phyloP scores from a whole-genome alignment of 2,329 filamentous ascomycete genomes.

The Keithomyces neogunnii region DNA sequence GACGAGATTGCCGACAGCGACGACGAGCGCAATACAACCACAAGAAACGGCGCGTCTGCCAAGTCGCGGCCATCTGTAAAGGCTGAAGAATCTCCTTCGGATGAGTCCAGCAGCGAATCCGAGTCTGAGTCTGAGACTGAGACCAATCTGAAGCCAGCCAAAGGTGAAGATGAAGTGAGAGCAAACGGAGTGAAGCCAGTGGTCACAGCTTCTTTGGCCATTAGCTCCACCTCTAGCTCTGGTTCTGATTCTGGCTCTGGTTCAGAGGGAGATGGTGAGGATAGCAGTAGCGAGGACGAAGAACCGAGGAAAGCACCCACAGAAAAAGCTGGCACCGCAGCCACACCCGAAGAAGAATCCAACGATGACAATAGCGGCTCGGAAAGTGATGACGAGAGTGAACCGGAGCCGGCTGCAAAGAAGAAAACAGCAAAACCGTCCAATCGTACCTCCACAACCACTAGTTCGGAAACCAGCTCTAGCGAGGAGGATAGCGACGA shows the following conservation, averaged over 20 bases:
- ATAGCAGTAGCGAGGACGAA: slow-evolving; percentile 9
- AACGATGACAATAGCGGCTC: slow-evolving; percentile 21
- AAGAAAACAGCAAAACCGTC: slow-evolving; percentile 9
- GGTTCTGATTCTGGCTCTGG: slow-evolving; percentile 17
- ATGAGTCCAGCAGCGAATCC: slow-evolving; percentile 19
- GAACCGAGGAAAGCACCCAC: slow-evolving; percentile 9
- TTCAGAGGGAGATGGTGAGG: slow-evolving; percentile 8
- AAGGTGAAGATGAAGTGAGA: slow-evolving; percentile 11
- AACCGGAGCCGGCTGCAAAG: slow-evolving; percentile 10
- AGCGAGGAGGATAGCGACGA: slow-evolving; percentile 16
- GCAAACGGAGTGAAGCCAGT: background rate
- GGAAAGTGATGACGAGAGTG: background rate
- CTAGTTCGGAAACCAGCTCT: slow-evolving; percentile 12
- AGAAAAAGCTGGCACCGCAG: background rate
- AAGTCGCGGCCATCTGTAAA: slow-evolving; percentile 6
- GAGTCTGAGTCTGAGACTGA: slow-evolving; percentile 17
- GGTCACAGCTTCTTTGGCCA: background rate
- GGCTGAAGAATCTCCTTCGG: slow-evolving; percentile 12
- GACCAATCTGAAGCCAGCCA: slow-evolving; percentile 13
- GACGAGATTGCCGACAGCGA: slow-evolving; percentile 36
- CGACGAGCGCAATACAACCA: slow-evolving; percentile 24
- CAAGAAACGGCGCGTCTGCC: slow-evolving; percentile 12
- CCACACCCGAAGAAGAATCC: background rate
- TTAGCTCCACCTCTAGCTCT: slow-evolving; percentile 3
- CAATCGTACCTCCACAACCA: slow-evolving; percentile 11